Percentiles rank a stretch among this genome's conserved stretches.
phyloP scores from a whole-genome alignment of 805 yeast species.

The Myxozyma mucilagina region DNA sequence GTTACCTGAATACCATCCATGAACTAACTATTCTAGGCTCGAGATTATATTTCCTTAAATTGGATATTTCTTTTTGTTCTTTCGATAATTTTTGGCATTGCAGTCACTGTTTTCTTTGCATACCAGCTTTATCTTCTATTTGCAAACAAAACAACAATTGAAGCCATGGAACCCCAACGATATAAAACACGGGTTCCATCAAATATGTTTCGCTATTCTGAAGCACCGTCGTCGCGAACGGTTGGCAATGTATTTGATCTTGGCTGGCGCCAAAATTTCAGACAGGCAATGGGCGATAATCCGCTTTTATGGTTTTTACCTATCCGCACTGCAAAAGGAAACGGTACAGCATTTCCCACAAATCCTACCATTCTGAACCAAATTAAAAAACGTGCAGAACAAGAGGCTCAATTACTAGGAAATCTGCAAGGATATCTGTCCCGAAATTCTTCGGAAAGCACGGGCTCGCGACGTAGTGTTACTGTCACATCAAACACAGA shows the following conservation, averaged over 20 bases:
- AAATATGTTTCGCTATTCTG: constrained; percentile 43
- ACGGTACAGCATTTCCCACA: constrained; percentile 40
- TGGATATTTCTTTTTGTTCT: constrained; percentile 61
- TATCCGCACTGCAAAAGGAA: constrained; percentile 44
- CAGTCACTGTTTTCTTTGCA: constrained; percentile 57
- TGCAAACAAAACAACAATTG: constrained; percentile 77
- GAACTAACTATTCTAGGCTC: constrained; percentile 13
- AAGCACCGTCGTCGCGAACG: constrained; percentile 47
- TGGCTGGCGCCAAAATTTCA: constrained; percentile 65
- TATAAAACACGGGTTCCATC: constrained; percentile 42
- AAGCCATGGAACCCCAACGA: constrained; percentile 49
- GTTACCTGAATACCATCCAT: not conserved
- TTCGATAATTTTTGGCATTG: constrained; percentile 53
- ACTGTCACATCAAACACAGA: constrained; percentile 10
- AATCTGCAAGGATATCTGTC: constrained; percentile 17
- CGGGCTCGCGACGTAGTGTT: not conserved
- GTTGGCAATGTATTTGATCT: constrained; percentile 74
- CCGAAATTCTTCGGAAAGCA: constrained; percentile 1
- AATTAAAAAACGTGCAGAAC: constrained; percentile 40
- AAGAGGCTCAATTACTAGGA: constrained; percentile 35
- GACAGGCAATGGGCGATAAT: constrained; percentile 67
- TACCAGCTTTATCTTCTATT: constrained; percentile 54
- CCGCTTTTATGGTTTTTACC: constrained; percentile 77
- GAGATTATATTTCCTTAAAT: constrained; percentile 54
- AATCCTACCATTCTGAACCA: constrained; percentile 36